These are phyloP conservation scores for Gossypium thurberi DNA, from an alignment of 345 rosid genomes.

Conservation along the genomic window DNA sequence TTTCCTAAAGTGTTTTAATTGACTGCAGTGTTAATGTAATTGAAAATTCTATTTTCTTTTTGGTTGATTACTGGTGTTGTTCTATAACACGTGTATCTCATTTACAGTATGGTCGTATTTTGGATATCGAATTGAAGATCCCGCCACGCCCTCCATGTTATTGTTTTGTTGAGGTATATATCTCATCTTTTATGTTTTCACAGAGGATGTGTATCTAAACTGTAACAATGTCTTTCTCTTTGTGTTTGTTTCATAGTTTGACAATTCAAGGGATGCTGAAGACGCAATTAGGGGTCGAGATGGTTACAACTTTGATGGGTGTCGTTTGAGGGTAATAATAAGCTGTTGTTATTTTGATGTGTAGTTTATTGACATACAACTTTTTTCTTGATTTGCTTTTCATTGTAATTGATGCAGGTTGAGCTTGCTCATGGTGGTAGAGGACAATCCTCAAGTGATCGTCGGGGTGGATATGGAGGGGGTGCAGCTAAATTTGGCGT, in stretches of 20 bases:
- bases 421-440: constrained; percentile 99
- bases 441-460: constrained; percentile 70
- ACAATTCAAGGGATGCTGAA: constrained; percentile 58
- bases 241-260: constrained; percentile 41
- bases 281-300: constrained; percentile 83
- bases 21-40: not conserved
- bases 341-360: not conserved
- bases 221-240: not conserved
- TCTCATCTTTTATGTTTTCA: not conserved
- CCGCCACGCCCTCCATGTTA: constrained; percentile 96
- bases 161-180: constrained; percentile 86
- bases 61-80: not conserved
- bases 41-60: not conserved
- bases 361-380: not conserved
- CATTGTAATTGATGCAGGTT: constrained; percentile 45
- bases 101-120: constrained; percentile 75
- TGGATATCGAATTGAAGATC: constrained; percentile 88
- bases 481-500: constrained; percentile 46
- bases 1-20: not conserved
- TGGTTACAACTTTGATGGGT: constrained; percentile 76
- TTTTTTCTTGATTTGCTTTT: constrained; percentile 5
- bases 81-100: not conserved
- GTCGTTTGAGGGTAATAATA: constrained; percentile 51
- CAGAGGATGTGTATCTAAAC: not conserved
- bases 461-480: constrained; percentile 54